Evolutionary conservation across 2,329 filamentous ascomycete species (phyloP).

Genomic region (Cladophialophora chaetospira): DNA sequence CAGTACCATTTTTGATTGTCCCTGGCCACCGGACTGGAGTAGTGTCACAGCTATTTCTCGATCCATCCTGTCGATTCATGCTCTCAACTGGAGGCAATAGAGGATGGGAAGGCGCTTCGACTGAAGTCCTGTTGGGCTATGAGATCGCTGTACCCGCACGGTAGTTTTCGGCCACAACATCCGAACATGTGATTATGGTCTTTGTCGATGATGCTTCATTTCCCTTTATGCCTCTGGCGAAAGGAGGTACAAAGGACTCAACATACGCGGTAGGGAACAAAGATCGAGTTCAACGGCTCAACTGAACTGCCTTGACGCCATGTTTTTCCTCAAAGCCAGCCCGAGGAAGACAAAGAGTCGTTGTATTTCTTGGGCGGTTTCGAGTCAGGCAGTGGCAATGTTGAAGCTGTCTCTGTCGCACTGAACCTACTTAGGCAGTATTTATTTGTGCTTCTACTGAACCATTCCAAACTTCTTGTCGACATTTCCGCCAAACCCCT

Average conservation of each 20-base stretch:
- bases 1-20: constrained; percentile 93
- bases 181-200: background rate
- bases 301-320: background rate
- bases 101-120: constrained; percentile 89
- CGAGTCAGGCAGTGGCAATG: background rate
- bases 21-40: constrained; percentile 88
- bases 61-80: constrained; percentile 87
- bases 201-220: background rate
- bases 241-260: background rate
- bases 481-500: too few species aligned
- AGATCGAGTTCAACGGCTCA: background rate
- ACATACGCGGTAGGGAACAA: background rate
- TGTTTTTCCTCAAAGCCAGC: background rate
- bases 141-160: constrained; percentile 66
- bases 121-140: constrained; percentile 91
- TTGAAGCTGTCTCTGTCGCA: too few species aligned
- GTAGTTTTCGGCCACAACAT: background rate
- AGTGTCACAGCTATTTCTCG: constrained; percentile 81
- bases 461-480: too few species aligned
- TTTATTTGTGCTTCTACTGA: too few species aligned
- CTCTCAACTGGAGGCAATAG: constrained; percentile 87
- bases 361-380: background rate
- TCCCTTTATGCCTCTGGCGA: background rate
- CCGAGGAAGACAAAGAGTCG: background rate
- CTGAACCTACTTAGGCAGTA: too few species aligned